Conservation (phyloP, 345 rosid species). For the Adansonia digitata region DNA sequence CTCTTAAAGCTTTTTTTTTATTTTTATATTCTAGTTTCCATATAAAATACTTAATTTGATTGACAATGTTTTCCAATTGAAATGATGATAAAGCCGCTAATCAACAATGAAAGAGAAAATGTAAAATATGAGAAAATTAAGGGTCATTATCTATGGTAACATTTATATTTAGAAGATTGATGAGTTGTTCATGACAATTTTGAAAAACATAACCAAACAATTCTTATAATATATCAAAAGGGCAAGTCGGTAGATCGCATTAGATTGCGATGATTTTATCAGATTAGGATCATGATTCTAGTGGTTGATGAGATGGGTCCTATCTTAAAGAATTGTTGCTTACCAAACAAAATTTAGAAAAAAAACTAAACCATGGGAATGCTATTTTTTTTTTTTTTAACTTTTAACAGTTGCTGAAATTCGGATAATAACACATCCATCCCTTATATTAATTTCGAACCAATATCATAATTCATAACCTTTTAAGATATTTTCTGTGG, state of each 20-base stretch:
- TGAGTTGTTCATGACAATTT: slow-evolving; percentile 26
- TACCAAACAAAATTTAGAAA: no score
- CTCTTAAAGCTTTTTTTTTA: slow-evolving; percentile 7
- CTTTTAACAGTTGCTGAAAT: neutral
- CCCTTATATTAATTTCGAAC: neutral
- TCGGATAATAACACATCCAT: neutral
- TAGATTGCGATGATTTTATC: slow-evolving; percentile 49
- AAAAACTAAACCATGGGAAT: no score
- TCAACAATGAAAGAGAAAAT: slow-evolving; percentile 15
- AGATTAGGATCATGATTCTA: slow-evolving; percentile 41
- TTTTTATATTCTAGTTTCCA: neutral
- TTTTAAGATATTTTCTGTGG: no score
- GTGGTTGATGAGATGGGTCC: slow-evolving; percentile 20
- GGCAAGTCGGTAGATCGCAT: slow-evolving; percentile 65
- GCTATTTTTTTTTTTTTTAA: neutral
- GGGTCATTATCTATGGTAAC: slow-evolving; percentile 13
- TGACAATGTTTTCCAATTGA: neutral
- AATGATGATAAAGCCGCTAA: slow-evolving; percentile 17
- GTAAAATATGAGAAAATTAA: slow-evolving; percentile 19
- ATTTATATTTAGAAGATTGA: slow-evolving; percentile 1
- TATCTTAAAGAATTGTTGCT: neutral
- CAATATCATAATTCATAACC: neutral
- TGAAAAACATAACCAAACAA: neutral
- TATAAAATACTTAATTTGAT: neutral
- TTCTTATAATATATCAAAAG: neutral